Evolutionary conservation across 2,329 filamentous ascomycete genomes (phyloP), one percentile per base, ranked within the genome.

Genomic region (Nigrospora osmanthi): DNA sequence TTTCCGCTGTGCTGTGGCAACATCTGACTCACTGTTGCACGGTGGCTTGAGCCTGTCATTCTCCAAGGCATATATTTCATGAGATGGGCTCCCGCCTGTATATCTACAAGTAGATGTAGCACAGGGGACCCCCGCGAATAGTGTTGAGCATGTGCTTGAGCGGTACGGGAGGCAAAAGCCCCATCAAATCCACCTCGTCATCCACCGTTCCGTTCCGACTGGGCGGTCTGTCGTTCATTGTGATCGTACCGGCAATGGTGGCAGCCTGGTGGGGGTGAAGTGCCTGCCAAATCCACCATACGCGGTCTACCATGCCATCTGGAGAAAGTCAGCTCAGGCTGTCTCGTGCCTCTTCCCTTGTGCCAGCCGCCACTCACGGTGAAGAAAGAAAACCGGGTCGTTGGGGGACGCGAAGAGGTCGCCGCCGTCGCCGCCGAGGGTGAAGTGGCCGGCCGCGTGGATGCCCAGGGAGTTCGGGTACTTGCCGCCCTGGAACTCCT

Each of bases 401-500:
- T 49, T 50, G 2, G 54, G 55, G 4, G 55, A 58, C 9, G 45
- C 42, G 48, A 45, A 58, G 4, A 56, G 38, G n/a, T 58, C 56
- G 7, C 48, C 49, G 2, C 47, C 44, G 3, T 51, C 52, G 32
- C 60, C 61, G 28, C 56, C 56, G 16, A 58, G 52, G 14, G 53
- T 52, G 35, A 53, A 58, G 39, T 63, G 59, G 6, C 60, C 61
- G 11, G 55, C 57, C 12, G 54, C 55, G 38, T 54, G 57, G 4
- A 58, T 50, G 11, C 61, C 61, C 10, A 64, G 43, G 38, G 57
- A 57, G 0, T 49, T 51, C 9, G 55, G 49, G 1, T 35, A 35
- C 46, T 59, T 60, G 15, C 54, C 56, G 10, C 58, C 59, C 49
- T 63, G 60, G 0, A 62, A 49, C 15, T 55, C 54, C 38, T 56